Conservation (phyloP, 75 land plant genomes). For the Cunninghamia lanceolata region DNA sequence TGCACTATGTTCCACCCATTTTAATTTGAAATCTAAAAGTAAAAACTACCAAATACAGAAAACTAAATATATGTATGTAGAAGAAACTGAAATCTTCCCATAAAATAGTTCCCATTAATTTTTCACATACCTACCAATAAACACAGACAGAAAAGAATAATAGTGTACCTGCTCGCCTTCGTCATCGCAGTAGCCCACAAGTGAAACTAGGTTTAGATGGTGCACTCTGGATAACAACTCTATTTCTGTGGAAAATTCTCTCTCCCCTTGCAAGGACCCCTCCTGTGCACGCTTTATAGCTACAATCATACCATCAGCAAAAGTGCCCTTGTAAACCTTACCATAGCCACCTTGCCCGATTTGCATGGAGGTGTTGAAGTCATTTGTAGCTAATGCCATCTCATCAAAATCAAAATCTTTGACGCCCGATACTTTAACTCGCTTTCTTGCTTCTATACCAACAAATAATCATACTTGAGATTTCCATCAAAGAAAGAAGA, state of each 20-base stretch:
- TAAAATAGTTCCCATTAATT: background rate
- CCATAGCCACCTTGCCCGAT: conserved; percentile 70
- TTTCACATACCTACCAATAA: conserved; percentile 1
- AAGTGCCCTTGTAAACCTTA: conserved; percentile 26
- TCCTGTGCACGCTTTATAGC: conserved; percentile 13
- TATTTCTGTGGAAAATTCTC: conserved; percentile 63
- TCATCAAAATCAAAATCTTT: conserved; percentile 43
- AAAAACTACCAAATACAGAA: background rate
- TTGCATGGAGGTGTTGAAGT: conserved; percentile 27
- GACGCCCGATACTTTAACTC: conserved; percentile 63
- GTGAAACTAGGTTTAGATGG: too few relatives aligned
- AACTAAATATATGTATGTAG: background rate
- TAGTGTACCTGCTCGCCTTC: conserved; percentile 59
- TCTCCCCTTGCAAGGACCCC: conserved; percentile 56
- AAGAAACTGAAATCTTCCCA: background rate
- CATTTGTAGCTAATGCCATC: conserved; percentile 47
- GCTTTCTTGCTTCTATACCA: conserved; percentile 27
- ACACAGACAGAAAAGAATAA: background rate
- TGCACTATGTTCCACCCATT: background rate
- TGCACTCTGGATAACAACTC: conserved; percentile 48
- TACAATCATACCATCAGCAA: too few relatives aligned
- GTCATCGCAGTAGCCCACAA: conserved; percentile 35
- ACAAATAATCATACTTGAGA: conserved; percentile 3
- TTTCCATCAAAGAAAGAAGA: background rate
- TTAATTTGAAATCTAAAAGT: background rate